Percentiles rank a stretch among this genome's conserved stretches.
phyloP scores from a whole-genome alignment of 2,329 filamentous ascomycete species.

The Coniochaeta pulveracea region DNA sequence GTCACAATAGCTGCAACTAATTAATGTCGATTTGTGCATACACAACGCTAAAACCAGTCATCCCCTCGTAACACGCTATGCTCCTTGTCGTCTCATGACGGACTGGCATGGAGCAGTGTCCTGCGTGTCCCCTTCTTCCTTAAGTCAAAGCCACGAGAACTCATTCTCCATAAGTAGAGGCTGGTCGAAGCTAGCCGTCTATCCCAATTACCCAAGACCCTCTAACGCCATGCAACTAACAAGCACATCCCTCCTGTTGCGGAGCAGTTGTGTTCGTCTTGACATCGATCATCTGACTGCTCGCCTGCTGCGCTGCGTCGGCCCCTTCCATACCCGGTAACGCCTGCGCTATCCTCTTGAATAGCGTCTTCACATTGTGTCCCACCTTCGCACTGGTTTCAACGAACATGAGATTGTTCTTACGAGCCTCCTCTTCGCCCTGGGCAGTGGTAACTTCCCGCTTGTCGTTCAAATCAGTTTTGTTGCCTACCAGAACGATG shows the following conservation, averaged over 20 bases:
- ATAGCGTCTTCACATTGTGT: conserved; percentile 95
- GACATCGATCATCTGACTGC: conserved; percentile 84
- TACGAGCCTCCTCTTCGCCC: conserved; percentile 96
- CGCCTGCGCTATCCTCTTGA: conserved; percentile 96
- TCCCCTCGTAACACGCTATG: too few species aligned
- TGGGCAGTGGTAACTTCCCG: conserved; percentile 92
- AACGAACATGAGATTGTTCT: conserved; percentile 97
- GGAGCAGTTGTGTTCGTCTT: conserved; percentile 65
- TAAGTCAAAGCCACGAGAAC: too few species aligned
- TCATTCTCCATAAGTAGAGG: too few species aligned
- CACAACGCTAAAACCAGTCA: too few species aligned
- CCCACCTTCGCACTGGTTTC: conserved; percentile 97
- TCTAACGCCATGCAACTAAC: too few species aligned
- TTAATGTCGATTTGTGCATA: too few species aligned
- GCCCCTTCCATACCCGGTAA: conserved; percentile 95
- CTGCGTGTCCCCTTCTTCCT: too few species aligned
- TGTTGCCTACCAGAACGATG: conserved; percentile 96
- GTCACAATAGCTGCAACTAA: too few species aligned
- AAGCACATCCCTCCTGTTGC: conserved; percentile 64
- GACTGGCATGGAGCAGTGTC: too few species aligned
- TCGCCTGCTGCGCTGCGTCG: conserved; percentile 61
- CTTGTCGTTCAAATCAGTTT: conserved; percentile 98
- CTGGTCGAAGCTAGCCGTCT: too few species aligned
- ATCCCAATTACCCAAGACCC: too few species aligned
- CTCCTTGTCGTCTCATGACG: too few species aligned